phyloP scores from a whole-genome alignment of 1,284 basidiomycete genomes.

The Rhodotorula sp. region DNA sequence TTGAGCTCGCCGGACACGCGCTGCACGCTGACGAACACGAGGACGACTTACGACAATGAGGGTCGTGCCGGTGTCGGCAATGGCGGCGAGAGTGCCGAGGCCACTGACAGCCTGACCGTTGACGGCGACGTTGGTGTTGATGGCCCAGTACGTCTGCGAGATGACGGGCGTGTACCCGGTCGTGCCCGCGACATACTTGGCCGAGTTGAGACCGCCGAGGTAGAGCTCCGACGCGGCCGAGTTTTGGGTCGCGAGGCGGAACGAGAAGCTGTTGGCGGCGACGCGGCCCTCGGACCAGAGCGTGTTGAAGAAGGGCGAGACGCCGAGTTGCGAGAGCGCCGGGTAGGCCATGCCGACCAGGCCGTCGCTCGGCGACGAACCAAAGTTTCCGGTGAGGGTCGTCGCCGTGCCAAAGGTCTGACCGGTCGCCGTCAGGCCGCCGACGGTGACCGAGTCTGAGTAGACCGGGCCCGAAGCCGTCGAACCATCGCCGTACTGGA shows the following conservation, averaged over 20 bases:
- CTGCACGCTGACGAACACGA: too few species aligned
- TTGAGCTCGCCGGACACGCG: background rate
- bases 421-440: constrained; percentile 46
- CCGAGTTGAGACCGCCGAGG: constrained; percentile 58
- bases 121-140: constrained; percentile 32
- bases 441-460: constrained; percentile 56
- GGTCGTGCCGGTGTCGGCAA: constrained; percentile 58
- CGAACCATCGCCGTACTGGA: constrained; percentile 61
- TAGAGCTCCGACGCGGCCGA: constrained; percentile 57
- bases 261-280: constrained; percentile 56
- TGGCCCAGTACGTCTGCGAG: constrained; percentile 49
- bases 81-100: constrained; percentile 49
- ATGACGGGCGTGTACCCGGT: constrained; percentile 52
- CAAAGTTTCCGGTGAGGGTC: constrained; percentile 41
- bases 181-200: constrained; percentile 51
- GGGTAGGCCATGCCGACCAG: constrained; percentile 50
- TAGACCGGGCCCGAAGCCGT: constrained; percentile 58
- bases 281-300: constrained; percentile 49
- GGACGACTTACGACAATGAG: constrained; percentile 34
- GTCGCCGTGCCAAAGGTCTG: constrained; percentile 50
- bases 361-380: constrained; percentile 45
- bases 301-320: constrained; percentile 43
- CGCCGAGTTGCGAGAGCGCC: constrained; percentile 37
- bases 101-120: constrained; percentile 42
- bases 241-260: constrained; percentile 54